Conservation (phyloP, 768 basidiomycete genomes). For the Agaricus sinodeliciosus region DNA sequence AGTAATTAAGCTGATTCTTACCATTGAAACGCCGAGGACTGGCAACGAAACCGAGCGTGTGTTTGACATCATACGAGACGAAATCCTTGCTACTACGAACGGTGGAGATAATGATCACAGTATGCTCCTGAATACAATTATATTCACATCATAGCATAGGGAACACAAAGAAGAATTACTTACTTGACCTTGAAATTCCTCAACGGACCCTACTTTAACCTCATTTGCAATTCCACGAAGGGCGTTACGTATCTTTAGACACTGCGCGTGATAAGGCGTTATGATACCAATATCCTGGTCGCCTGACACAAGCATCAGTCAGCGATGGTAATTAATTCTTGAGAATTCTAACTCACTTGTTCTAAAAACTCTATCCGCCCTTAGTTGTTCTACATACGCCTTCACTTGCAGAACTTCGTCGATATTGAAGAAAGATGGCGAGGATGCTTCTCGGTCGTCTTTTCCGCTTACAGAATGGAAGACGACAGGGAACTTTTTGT, state of each 20-base stretch:
- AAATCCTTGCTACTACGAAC: conserved; percentile 50
- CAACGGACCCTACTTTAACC: conserved; percentile 61
- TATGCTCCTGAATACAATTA: conserved; percentile 36
- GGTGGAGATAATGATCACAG: conserved; percentile 52
- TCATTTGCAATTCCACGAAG: conserved; percentile 28
- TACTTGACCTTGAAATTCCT: conserved; percentile 66
- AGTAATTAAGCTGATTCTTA: conserved; percentile 17
- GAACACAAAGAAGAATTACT: not conserved
- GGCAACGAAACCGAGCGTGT: conserved; percentile 56
- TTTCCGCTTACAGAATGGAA: conserved; percentile 57
- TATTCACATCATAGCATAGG: conserved; percentile 18
- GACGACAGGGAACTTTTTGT: conserved; percentile 48
- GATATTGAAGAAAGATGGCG: conserved; percentile 69
- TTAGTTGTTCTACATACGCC: conserved; percentile 35
- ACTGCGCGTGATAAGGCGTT: conserved; percentile 57
- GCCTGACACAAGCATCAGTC: conserved; percentile 22
- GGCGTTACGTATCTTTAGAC: conserved; percentile 35
- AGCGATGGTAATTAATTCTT: not conserved
- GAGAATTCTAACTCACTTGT: conserved; percentile 30
- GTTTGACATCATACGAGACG: conserved; percentile 45
- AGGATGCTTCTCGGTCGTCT: conserved; percentile 57
- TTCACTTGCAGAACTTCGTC: conserved; percentile 52
- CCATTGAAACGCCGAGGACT: conserved; percentile 57
- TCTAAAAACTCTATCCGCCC: conserved; percentile 25
- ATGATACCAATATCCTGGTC: conserved; percentile 55